A percentile compares a stretch with the other conserved stretches of the same genome.
Conservation (phyloP, 2,329 filamentous ascomycete species). For the Pezicula radicicola region DNA sequence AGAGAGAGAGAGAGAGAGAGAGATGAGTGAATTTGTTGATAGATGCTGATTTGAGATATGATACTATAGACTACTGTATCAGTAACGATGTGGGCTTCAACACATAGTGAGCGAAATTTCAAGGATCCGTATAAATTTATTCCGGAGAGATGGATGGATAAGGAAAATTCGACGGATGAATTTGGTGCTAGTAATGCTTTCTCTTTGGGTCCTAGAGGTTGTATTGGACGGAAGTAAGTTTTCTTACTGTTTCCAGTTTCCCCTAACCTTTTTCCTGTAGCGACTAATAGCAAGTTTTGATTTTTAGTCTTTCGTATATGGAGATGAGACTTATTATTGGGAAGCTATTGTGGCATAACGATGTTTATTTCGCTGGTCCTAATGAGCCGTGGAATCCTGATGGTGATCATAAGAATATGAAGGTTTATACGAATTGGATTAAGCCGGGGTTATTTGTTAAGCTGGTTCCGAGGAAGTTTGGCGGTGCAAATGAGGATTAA, state of each 20-base stretch:
- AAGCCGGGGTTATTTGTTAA: not conserved
- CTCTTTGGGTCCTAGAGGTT: conserved; percentile 15
- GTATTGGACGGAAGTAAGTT: conserved; percentile 15
- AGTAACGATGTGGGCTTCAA: conserved; percentile 9
- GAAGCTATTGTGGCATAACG: not conserved
- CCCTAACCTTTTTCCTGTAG: too few relatives aligned
- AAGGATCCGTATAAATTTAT: conserved; percentile 24
- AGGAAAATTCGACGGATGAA: conserved; percentile 10
- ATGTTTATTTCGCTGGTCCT: not conserved
- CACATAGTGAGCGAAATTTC: conserved; percentile 11
- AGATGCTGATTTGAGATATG: not conserved
- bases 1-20: too few relatives aligned
- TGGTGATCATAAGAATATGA: not conserved
- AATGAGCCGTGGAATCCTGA: not conserved
- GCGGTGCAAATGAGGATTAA: too few relatives aligned
- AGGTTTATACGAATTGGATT: not conserved
- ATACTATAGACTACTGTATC: conserved; percentile 9
- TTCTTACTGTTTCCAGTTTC: not conserved
- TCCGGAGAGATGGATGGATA: conserved; percentile 30
- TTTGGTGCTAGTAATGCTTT: conserved; percentile 14
- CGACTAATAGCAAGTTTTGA: too few relatives aligned
- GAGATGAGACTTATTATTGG: conserved; percentile 19
- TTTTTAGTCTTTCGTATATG: conserved; percentile 13
- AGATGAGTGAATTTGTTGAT: too few relatives aligned
- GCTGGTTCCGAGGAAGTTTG: too few relatives aligned